These are phyloP conservation scores for Albatrellus ellisii DNA, from an alignment of 768 basidiomycete genomes.

Conservation along the genomic window DNA sequence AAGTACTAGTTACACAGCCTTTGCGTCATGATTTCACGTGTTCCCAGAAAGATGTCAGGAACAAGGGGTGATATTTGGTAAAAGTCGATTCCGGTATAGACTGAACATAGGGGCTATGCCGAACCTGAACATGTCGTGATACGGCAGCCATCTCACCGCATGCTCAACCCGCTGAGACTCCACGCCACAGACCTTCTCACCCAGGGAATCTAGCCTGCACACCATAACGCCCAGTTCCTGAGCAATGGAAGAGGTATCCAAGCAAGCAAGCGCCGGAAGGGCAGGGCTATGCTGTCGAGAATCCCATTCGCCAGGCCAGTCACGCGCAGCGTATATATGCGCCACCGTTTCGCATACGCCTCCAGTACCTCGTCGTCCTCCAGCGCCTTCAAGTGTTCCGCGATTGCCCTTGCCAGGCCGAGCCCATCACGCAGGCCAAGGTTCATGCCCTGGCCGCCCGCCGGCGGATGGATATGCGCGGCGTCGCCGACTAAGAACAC, in stretches of 20 bases:
- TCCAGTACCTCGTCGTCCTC: background rate
- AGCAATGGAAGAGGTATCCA: background rate
- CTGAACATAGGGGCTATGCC: too few relatives aligned
- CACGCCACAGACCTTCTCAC: background rate
- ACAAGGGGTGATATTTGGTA: too few relatives aligned
- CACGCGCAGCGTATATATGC: background rate
- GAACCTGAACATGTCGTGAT: too few relatives aligned
- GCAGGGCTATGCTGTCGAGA: background rate
- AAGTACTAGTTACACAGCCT: too few relatives aligned
- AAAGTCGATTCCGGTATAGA: too few relatives aligned
- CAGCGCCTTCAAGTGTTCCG: slow-evolving; percentile 8
- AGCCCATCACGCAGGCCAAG: slow-evolving; percentile 18
- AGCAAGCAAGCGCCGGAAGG: background rate
- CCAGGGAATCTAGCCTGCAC: background rate
- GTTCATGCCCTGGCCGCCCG: slow-evolving; percentile 20
- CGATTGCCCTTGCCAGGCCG: slow-evolving; percentile 13
- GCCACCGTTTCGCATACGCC: background rate
- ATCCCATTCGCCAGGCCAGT: background rate
- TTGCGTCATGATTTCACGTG: too few relatives aligned
- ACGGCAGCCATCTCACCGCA: too few relatives aligned
- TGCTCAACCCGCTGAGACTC: background rate
- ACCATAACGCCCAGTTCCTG: background rate
- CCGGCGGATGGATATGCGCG: slow-evolving; percentile 18
- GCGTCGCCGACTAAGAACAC: slow-evolving; percentile 18
- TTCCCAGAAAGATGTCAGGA: too few relatives aligned